phyloP scores from a whole-genome alignment of 2,329 filamentous ascomycete species.

The Teratosphaeria destructans region DNA sequence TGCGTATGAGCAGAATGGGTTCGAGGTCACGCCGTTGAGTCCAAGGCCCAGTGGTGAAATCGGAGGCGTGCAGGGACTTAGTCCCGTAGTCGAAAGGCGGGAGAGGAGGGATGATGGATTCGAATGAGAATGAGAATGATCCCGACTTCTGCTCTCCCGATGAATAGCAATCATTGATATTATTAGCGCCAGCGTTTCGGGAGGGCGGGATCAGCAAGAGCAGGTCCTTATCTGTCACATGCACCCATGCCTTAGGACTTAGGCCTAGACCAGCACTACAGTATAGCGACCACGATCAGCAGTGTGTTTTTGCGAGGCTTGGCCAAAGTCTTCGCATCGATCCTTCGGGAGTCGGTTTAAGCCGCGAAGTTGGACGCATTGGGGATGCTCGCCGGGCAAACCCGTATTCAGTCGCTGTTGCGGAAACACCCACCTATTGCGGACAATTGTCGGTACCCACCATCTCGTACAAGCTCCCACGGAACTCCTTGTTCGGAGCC shows the following conservation, averaged over 20 bases:
- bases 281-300: background rate
- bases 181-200: background rate
- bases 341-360: background rate
- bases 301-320: background rate
- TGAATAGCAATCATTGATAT: too few relatives aligned
- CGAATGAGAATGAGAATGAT: conserved; percentile 11
- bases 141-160: too few relatives aligned
- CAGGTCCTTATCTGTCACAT: background rate
- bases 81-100: conserved; percentile 12
- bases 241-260: background rate
- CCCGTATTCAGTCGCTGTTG: too few relatives aligned
- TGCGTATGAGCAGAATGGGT: conserved; percentile 11
- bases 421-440: too few relatives aligned
- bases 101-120: conserved; percentile 24
- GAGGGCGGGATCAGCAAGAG: background rate
- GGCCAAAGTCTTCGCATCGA: background rate
- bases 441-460: too few relatives aligned
- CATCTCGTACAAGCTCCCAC: too few relatives aligned
- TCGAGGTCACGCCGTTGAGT: conserved; percentile 7
- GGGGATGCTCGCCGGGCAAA: background rate
- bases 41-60: conserved; percentile 10
- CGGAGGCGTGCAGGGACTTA: conserved; percentile 1
- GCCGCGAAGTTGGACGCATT: background rate
- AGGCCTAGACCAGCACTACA: background rate
- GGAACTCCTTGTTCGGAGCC: too few relatives aligned